phyloP scores from a whole-genome alignment of 2,329 filamentous ascomycete genomes.

The Monosporascus sp. region DNA sequence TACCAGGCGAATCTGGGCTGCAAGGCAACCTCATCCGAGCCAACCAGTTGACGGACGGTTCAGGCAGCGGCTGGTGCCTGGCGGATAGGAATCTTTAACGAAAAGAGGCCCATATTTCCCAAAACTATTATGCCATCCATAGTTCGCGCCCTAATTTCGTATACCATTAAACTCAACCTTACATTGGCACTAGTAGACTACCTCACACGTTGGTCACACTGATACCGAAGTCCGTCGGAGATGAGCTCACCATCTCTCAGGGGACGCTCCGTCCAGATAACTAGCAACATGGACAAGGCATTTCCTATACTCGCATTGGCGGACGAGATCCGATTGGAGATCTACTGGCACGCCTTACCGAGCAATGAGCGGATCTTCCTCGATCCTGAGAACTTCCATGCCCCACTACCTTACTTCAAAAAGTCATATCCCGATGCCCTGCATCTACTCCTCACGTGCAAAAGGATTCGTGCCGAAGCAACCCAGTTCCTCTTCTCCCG shows the following conservation, averaged over 20 bases:
- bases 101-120: no score
- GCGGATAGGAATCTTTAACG: no score
- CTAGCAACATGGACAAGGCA: not conserved
- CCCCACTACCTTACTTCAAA: not conserved
- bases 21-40: no score
- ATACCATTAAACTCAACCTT: no score
- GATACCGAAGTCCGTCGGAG: no score
- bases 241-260: not conserved
- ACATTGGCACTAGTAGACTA: no score
- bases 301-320: not conserved
- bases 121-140: no score
- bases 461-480: not conserved
- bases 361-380: not conserved
- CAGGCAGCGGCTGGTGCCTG: no score
- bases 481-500: not conserved
- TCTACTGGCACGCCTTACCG: not conserved
- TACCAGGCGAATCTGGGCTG: no score
- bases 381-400: not conserved
- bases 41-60: no score
- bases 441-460: not conserved
- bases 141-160: no score
- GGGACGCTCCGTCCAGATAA: not conserved
- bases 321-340: not conserved
- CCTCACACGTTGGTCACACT: no score
- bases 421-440: not conserved